phyloP scores from a whole-genome alignment of 495 filamentous ascomycete species.

The Penicillium arizonense region DNA sequence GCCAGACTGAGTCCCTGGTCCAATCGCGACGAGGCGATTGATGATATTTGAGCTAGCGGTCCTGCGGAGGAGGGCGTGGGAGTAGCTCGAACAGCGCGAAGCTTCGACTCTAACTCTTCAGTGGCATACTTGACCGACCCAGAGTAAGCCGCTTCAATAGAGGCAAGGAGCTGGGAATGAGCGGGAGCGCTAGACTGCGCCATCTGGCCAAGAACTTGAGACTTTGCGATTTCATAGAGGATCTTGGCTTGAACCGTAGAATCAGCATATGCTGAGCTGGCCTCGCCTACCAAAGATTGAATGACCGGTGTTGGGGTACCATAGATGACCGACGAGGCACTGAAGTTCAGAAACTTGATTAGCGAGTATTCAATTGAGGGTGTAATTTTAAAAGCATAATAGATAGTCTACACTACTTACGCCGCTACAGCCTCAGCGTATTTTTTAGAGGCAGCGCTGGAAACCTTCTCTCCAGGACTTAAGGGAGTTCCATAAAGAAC shows the following conservation, averaged over 20 bases:
- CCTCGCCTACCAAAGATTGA: conserved; percentile 33
- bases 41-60: conserved; percentile 55
- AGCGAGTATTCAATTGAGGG: not conserved
- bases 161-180: conserved; percentile 62
- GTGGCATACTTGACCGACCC: conserved; percentile 61
- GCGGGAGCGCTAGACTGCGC: conserved; percentile 62
- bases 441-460: conserved; percentile 53
- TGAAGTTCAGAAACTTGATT: conserved; percentile 14
- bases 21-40: conserved; percentile 63
- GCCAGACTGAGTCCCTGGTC: conserved; percentile 63
- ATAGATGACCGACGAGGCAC: conserved; percentile 62
- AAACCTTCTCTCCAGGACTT: conserved; percentile 46
- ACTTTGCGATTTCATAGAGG: conserved; percentile 65
- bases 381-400: not conserved
- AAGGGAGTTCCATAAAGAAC: conserved; percentile 57
- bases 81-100: conserved; percentile 17
- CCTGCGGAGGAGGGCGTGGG: conserved; percentile 45
- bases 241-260: conserved; percentile 60
- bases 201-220: conserved; percentile 62
- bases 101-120: conserved; percentile 44
- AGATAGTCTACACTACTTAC: conserved; percentile 36
- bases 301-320: conserved; percentile 34
- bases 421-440: conserved; percentile 60
- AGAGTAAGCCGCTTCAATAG: conserved; percentile 67
- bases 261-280: conserved; percentile 54